Evolutionary conservation across 768 basidiomycete species (phyloP), one percentile per base, ranked within the genome.

Genomic region (Russula lepida): DNA sequence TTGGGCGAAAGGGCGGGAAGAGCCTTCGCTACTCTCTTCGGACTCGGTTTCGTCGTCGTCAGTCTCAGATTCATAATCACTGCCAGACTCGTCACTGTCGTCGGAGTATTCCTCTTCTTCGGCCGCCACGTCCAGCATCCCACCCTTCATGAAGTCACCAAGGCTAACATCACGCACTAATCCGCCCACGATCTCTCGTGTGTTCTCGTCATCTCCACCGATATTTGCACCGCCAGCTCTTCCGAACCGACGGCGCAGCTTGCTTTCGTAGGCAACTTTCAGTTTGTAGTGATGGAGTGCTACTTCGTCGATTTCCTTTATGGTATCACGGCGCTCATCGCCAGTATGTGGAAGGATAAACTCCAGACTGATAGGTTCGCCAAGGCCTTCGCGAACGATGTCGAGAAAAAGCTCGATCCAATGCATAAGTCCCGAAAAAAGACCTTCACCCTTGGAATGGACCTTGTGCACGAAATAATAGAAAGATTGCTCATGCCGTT

Each of bases 401-500:
- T 88, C 89, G 61, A 98, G 79, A 77, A 98, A 98, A 37, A 91
- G 82, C 73, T 98, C 95, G 72, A 97, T 88, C 97, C 97, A 99
- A 41, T 79, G 82, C 93, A 98, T 98, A 59, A 99, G 84, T 68
- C 81, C 84, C 69, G 94, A 89, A 72, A 99, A 99, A 13, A 99
- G 80, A 23, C 86, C 88, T 69, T 94, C 88, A 37, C 97, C 97
- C 71, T 98, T 98, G 48, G 92, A 87, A 70, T 99, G 97, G 2
- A 99, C 97, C 67, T 95, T 97, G 81, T 99, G 93, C 28, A 99
- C 95, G 70, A 99, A 99, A 60, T 80, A 79, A 77, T 99, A 99
- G 76, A 98, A 98, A 0, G 92, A 75, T 69, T 95, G 92, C 68
- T 98, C 94, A 72, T 99, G 97, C 15, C 97, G 84, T 68, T 89